Evolutionary conservation across 257 asterid species (phyloP), one percentile per base, ranked within the genome.

Genomic region (Scutellaria minor): DNA sequence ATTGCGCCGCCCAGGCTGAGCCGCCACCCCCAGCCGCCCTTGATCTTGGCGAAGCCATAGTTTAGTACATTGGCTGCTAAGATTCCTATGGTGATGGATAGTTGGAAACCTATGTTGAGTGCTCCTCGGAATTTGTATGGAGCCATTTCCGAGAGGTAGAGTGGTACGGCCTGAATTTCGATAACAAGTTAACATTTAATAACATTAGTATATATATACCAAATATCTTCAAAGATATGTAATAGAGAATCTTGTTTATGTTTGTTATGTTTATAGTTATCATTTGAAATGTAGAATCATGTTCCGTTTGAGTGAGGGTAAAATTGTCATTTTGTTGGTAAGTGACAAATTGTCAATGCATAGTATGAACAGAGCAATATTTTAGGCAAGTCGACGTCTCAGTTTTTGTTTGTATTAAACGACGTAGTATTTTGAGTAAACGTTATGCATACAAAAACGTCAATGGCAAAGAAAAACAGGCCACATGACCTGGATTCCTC

Each of bases 21-120:
- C 11, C 97, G 76, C 98, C 98, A 93, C 1, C 96, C 95, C 95
- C 95, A 83, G 10, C 83, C 81, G 14, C 79, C 84, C 31, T 67
- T 64, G 73, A 91, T 94, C 45, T 85, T 88, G 3, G 87, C 79
- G 7, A 83, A 80, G 20, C 82, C 83, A 70, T 83, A 89, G 83
- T 89, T 89, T 6, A 89, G 46, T 0, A 89, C 66, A 18, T 79
- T 87, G 41, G 96, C 96, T 1, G 78, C 89, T 4, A 87, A 67
- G 61, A 89, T 87, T 13, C 96, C 96, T 14, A 89, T 70, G 6
- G 91, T 85, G 71, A 82, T 83, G 57, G 89, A 85, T 3, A 89
- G 20, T 50, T 89, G 96, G 62, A 89, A 87, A 1, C 86, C 87
- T 6, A 89, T 83, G 85, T 87, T 89, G 11, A 89, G 88, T 1